phyloP scores from a whole-genome alignment of 495 filamentous ascomycete genomes.

The Aspergillus nanangensis region DNA sequence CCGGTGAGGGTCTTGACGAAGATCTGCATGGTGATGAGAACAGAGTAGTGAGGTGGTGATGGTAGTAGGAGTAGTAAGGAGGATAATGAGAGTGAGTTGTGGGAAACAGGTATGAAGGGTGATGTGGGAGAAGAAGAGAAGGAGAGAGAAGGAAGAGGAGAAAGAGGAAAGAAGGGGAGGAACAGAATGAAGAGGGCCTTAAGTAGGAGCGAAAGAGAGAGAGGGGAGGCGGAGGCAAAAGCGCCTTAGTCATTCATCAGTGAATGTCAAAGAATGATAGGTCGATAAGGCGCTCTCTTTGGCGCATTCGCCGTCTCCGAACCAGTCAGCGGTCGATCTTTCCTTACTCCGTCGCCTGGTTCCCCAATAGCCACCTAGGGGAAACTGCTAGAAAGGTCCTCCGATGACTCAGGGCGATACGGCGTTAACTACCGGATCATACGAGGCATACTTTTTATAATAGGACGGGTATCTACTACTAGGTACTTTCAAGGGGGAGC shows the following conservation, averaged over 20 bases:
- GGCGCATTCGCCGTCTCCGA: background rate
- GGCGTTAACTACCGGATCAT: background rate
- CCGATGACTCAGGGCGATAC: conserved; percentile 6
- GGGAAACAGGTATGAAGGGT: conserved; percentile 6
- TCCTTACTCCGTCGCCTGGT: conserved; percentile 6
- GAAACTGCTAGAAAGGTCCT: conserved; percentile 11
- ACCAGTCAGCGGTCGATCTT: conserved; percentile 10
- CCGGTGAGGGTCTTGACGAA: conserved; percentile 97
- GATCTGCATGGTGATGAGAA: conserved; percentile 73
- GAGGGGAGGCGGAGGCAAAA: conserved; percentile 31
- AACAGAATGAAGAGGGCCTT: conserved; percentile 10
- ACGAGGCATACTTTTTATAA: background rate
- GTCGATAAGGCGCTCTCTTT: conserved; percentile 26
- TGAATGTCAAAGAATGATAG: conserved; percentile 28
- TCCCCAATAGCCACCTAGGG: too few relatives aligned
- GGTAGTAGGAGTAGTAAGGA: conserved; percentile 1
- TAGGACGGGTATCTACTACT: background rate
- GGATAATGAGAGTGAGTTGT: background rate
- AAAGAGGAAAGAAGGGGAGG: conserved; percentile 7
- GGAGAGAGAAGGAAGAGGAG: conserved; percentile 12
- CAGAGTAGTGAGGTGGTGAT: conserved; percentile 2
- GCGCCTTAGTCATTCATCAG: conserved; percentile 35
- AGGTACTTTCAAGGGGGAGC: too few relatives aligned
- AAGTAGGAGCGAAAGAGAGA: conserved; percentile 9
- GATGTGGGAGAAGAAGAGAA: conserved; percentile 5